phyloP scores from a whole-genome alignment of 768 basidiomycete species.

The Coprinopsis sp. region DNA sequence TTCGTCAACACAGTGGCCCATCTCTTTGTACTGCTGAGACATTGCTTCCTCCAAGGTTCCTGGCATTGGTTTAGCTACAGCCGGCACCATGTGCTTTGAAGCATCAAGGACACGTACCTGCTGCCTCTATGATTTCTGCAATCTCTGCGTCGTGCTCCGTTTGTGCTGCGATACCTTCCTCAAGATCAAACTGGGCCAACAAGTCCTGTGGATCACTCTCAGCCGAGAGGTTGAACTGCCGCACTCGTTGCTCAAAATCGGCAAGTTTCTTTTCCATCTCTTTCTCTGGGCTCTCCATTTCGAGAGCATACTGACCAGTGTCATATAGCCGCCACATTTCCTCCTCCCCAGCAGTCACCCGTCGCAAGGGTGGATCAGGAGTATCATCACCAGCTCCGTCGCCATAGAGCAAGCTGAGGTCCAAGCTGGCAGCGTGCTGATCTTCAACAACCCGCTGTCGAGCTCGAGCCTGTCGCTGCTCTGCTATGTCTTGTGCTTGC shows the following conservation, averaged over 20 bases:
- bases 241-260: constrained; percentile 3
- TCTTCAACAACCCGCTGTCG: too few relatives aligned
- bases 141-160: not conserved
- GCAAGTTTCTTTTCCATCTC: not conserved
- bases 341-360: not conserved
- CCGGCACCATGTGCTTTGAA: too few relatives aligned
- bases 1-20: not conserved
- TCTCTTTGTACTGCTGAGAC: not conserved
- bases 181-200: not conserved
- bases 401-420: too few relatives aligned
- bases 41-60: not conserved
- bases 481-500: not conserved
- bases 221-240: not conserved
- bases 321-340: constrained; percentile 3
- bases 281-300: constrained; percentile 1
- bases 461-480: not conserved
- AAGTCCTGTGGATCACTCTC: constrained; percentile 1
- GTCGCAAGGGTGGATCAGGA: not conserved
- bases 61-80: too few relatives aligned
- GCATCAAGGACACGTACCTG: not conserved
- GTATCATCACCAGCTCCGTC: not conserved
- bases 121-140: not conserved
- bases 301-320: not conserved
- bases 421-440: too few relatives aligned
- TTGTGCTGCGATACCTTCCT: not conserved